Base-by-base conservation (phyloP, 768 basidiomycete genomes). In the Mycena rosella region DNA sequence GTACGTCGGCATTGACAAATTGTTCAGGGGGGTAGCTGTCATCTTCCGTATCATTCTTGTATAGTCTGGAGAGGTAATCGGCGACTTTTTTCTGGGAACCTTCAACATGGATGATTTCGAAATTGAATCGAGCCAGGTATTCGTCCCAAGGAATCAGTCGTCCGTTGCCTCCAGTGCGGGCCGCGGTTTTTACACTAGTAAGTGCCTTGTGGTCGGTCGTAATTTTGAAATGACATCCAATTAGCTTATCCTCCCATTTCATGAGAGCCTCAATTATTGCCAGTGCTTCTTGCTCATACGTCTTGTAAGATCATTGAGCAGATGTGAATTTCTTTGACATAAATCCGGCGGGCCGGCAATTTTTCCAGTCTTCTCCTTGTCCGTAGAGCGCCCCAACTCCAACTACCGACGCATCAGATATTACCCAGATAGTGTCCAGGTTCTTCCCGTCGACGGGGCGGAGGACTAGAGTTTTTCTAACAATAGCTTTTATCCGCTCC, bases 221-320 rank as follows among this genome's bases (percentile, higher is more conserved):
- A 13, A 34, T 34, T 6, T 6, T 34, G 32, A 34, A 34, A 34
- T 34, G 32, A 34, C 32, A 6, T 34, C 32, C 75, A 73, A 78
- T n/a, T n/a, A n/a, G n/a, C n/a, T n/a, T n/a, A n/a, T n/a, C n/a
- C n/a, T n/a, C n/a, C n/a, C n/a, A n/a, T 42, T 77, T 78, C 5
- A 75, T 18, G 0, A 78, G 55, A 0, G 44, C 48, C 27, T 74
- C 66, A 6, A 74, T 44, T 3, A 74, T 65, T 6, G 69, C 69
- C 1, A 74, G 44, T 6, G 63, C 67, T 29, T 74, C 63, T 6
- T 67, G 61, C 45, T 75, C 73, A 11, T 72, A 71, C 0, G 73
- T 74, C 48, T 60, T 60, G 45, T 60, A 60, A 2, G 59, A 60
- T 5, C 48, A 8, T 20, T 60, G 59, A 6, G 59, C 59, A 26